Base-by-base conservation (phyloP, 345 rosid genomes). In the Dipteronia dyeriana region DNA sequence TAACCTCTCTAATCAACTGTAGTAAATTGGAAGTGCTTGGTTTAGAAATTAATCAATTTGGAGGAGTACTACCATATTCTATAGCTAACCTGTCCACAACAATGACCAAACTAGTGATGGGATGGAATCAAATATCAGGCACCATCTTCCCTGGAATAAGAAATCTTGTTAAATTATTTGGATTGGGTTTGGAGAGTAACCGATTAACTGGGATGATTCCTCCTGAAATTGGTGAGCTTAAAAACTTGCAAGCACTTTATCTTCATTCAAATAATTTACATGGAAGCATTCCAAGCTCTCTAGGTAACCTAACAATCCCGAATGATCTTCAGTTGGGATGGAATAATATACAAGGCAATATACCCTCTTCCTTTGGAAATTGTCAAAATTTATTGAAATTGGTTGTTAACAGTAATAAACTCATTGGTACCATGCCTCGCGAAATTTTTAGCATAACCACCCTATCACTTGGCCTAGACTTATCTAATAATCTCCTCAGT, bases 121-220 rank as follows among this genome's bases (percentile, higher is more conserved):
- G 38, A 31, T 31, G 0, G 6, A 31, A 81, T 69, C 19, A 45
- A 10, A 39, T 81, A 22, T n/a, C 38, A 0, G 72, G 80, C 6
- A 3, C 1, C 54, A 75, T 75, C 3, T 77, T 81, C 1, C 17
- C 14, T 0, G 74, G n/a, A 7, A 54, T 84, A 2, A 71, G 64
- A 6, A 81, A 84, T 65, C 82, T 84, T 1, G 63, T 76, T 10
- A 81, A 65, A 10, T 47, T 81, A 64, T 23, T 29, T 38, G 3
- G 0, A 0, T 5, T 81, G 3, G 14, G 0, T 0, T 0, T 81
- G 23, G n/a, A 45, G 38, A 0, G 2, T 1, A 81, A 84, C 38
- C 67, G 49, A 0, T 19, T 81, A 3, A 49, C 63, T 0, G 75
- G 82, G 1, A 4, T 31, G 38, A 1, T 29, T 29, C 82, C 76